Percentiles rank a stretch among this genome's conserved stretches.
Evolutionary conservation across 176 grass and related monocot genomes (phyloP).

Genomic region (Olyra latifolia): DNA sequence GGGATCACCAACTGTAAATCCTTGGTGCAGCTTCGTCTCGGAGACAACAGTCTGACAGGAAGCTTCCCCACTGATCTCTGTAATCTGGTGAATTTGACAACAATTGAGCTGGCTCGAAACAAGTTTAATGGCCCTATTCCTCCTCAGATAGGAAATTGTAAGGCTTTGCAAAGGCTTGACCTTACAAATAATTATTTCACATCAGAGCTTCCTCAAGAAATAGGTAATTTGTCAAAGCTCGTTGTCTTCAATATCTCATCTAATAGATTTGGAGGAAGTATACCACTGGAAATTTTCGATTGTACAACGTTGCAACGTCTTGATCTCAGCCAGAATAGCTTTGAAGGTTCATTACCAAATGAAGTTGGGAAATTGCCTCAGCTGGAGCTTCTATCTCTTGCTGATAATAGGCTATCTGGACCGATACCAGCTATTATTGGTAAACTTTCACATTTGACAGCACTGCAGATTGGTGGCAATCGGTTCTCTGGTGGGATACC

Average conservation of each 20-base stretch:
- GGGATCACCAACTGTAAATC: slow-evolving; percentile 81
- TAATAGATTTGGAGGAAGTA: slow-evolving; percentile 73
- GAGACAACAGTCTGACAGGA: slow-evolving; percentile 80
- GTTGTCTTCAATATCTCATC: slow-evolving; percentile 97
- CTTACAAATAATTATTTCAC: slow-evolving; percentile 93
- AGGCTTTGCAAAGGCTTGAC: slow-evolving; percentile 70
- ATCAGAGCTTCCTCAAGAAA: slow-evolving; percentile 74
- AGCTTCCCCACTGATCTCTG: slow-evolving; percentile 90
- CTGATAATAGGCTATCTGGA: slow-evolving; percentile 81
- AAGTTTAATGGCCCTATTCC: slow-evolving; percentile 91
- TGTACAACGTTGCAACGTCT: slow-evolving; percentile 88
- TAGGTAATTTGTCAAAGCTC: slow-evolving; percentile 70
- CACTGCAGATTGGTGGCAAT: slow-evolving; percentile 93
- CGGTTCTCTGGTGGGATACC: slow-evolving; percentile 80
- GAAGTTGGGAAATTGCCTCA: slow-evolving; percentile 81
- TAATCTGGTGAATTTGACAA: slow-evolving; percentile 76
- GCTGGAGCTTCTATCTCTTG: slow-evolving; percentile 81
- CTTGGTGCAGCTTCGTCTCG: slow-evolving; percentile 83
- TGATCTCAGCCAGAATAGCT: slow-evolving; percentile 90
- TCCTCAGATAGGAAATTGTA: slow-evolving; percentile 76
- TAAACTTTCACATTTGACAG: slow-evolving; percentile 82
- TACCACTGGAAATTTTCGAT: slow-evolving; percentile 85
- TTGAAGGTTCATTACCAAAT: slow-evolving; percentile 68
- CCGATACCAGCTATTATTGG: slow-evolving; percentile 75
- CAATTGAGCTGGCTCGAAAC: slow-evolving; percentile 82